phyloP scores from a whole-genome alignment of 306 rosid species.

The Adenanthera pavonina region DNA sequence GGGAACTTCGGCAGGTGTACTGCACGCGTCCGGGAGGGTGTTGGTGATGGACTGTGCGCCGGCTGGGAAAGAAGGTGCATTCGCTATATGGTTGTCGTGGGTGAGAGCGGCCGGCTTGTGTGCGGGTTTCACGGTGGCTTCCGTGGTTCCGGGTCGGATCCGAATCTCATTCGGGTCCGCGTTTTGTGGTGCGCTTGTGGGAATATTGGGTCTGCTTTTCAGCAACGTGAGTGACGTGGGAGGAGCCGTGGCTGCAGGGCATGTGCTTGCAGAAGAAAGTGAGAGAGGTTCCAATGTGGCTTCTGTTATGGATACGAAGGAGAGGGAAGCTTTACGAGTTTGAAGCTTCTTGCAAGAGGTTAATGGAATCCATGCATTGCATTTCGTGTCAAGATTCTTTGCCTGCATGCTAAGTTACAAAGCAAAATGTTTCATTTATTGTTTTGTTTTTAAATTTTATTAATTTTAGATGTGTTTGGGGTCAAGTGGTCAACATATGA shows the following conservation, averaged over 20 bases:
- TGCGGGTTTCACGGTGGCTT: constrained; percentile 64
- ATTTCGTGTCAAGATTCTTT: constrained; percentile 14
- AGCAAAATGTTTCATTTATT: constrained; percentile 27
- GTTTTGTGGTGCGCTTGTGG: constrained; percentile 59
- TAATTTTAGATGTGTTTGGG: constrained; percentile 34
- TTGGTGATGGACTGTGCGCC: constrained; percentile 79
- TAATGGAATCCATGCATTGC: constrained; percentile 6
- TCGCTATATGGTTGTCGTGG: constrained; percentile 78
- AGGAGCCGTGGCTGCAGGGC: constrained; percentile 77
- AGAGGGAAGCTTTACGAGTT: constrained; percentile 25
- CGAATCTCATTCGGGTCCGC: constrained; percentile 58
- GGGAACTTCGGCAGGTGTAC: constrained; percentile 62
- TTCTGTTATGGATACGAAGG: constrained; percentile 45
- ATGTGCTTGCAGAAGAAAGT: constrained; percentile 50
- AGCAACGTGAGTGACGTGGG: constrained; percentile 72
- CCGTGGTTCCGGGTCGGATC: constrained; percentile 47
- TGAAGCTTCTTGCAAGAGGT: constrained; percentile 27
- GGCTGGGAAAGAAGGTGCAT: constrained; percentile 72
- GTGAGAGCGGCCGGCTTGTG: constrained; percentile 59
- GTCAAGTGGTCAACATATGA: background rate
- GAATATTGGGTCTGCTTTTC: constrained; percentile 57
- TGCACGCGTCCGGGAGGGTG: constrained; percentile 72
- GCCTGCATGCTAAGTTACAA: constrained; percentile 43
- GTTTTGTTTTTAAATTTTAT: background rate
- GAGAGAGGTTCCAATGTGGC: constrained; percentile 47